Percentiles rank a stretch among this genome's conserved stretches.
phyloP scores from a whole-genome alignment of 31 red algal species.

The Asparagopsis taxiformis region DNA sequence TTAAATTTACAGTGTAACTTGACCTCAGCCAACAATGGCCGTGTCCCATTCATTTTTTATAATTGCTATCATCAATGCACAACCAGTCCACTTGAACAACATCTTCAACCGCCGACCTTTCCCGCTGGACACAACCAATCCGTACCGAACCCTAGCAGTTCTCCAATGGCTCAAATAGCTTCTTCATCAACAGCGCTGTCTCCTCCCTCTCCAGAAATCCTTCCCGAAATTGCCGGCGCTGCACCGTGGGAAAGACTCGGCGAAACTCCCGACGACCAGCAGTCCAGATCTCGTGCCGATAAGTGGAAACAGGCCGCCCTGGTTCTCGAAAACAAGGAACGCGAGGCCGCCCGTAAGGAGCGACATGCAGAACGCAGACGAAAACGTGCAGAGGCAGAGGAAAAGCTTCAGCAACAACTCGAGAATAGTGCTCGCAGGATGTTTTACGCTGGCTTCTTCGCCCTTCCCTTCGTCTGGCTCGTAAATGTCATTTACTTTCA shows the following conservation, averaged over 20 bases:
- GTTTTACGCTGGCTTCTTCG: constrained; percentile 58
- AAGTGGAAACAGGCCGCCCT: constrained; percentile 21
- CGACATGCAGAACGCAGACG: constrained; percentile 9
- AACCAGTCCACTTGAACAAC: too few relatives aligned
- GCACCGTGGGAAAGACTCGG: constrained; percentile 47
- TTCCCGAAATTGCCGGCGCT: constrained; percentile 13
- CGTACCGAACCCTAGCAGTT: neutral
- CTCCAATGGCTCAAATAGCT: neutral
- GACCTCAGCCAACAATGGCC: too few relatives aligned
- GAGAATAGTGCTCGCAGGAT: constrained; percentile 60
- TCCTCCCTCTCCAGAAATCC: neutral
- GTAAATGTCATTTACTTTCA: constrained; percentile 61
- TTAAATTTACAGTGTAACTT: too few relatives aligned
- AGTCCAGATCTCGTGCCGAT: constrained; percentile 13
- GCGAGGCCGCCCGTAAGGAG: constrained; percentile 12
- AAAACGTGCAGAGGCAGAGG: constrained; percentile 16
- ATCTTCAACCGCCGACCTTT: neutral
- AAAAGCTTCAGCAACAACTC: constrained; percentile 9
- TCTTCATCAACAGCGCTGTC: neutral
- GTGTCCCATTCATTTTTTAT: too few relatives aligned
- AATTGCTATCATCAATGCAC: too few relatives aligned
- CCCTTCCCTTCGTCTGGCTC: constrained; percentile 61
- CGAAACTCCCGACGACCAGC: constrained; percentile 10
- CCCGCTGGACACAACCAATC: neutral
- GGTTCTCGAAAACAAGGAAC: neutral